Evolutionary conservation across 2,329 filamentous ascomycete species (phyloP).

Genomic region (Amauroascus niger): DNA sequence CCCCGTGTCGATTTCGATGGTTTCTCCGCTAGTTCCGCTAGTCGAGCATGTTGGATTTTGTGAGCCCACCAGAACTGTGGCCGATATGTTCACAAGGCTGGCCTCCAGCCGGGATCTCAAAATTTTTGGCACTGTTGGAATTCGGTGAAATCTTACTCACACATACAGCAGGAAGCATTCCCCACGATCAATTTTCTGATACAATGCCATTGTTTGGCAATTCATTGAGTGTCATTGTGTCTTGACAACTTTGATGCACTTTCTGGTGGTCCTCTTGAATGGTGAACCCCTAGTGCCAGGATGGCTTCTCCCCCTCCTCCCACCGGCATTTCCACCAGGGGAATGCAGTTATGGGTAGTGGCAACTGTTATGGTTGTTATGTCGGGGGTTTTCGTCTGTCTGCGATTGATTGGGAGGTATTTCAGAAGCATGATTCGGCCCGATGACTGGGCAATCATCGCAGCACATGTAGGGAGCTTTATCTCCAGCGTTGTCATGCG

Average conservation of each 20-base stretch:
- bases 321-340: neutral
- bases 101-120: neutral
- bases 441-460: constrained; percentile 14
- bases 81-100: neutral
- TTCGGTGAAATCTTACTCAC: neutral
- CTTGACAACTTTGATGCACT: neutral
- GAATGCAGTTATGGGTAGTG: constrained; percentile 1
- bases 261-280: neutral
- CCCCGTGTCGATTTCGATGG: neutral
- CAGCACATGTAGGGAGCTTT: neutral
- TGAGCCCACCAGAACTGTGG: neutral
- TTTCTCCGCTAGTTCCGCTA: neutral
- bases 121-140: neutral
- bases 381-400: constrained; percentile 7
- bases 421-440: constrained; percentile 2
- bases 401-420: constrained; percentile 13
- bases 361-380: constrained; percentile 5
- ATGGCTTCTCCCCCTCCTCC: neutral
- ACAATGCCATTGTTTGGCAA: neutral
- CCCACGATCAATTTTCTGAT: neutral
- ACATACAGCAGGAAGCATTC: neutral
- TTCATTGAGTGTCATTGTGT: neutral
- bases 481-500: neutral
- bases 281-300: neutral
- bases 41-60: neutral